Evolutionary conservation across 169 alveolate species (phyloP).

Genomic region (Plasmodium gonderi): DNA sequence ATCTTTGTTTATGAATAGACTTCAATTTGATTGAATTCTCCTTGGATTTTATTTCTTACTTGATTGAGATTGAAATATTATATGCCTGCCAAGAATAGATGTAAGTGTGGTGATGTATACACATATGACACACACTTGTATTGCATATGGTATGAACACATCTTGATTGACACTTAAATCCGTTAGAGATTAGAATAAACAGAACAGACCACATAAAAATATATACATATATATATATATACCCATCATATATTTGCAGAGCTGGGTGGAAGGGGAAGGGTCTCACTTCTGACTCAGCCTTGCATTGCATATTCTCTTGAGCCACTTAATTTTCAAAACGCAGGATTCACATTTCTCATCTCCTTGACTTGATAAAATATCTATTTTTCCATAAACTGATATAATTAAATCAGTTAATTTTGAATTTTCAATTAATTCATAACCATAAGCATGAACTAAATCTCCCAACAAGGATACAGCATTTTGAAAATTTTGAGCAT

Average conservation of each 20-base stretch:
- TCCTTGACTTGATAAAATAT: conserved; percentile 69
- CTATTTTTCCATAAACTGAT: conserved; percentile 75
- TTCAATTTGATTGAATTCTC: conserved; percentile 7
- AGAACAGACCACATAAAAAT: not conserved
- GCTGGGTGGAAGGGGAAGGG: not conserved
- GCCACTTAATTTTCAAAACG: conserved; percentile 74
- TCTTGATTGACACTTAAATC: too few species aligned
- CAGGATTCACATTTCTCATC: conserved; percentile 75
- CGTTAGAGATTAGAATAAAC: too few species aligned
- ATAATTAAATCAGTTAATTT: conserved; percentile 68
- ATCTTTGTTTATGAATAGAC: not conserved
- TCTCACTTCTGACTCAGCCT: conserved; percentile 46
- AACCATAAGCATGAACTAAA: conserved; percentile 72
- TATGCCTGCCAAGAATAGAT: too few species aligned
- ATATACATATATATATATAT: not conserved
- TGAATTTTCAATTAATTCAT: conserved; percentile 69
- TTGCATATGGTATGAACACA: too few species aligned
- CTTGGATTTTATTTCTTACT: not conserved
- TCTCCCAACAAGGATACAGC: conserved; percentile 75
- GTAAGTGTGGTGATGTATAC: too few species aligned
- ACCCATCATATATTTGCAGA: not conserved
- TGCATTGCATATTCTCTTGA: conserved; percentile 70
- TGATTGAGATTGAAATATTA: too few species aligned
- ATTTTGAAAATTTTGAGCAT: conserved; percentile 73
- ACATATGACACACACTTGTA: too few species aligned